phyloP scores from a whole-genome alignment of 2,329 filamentous ascomycete species.

The Dactylonectria macrodidyma region DNA sequence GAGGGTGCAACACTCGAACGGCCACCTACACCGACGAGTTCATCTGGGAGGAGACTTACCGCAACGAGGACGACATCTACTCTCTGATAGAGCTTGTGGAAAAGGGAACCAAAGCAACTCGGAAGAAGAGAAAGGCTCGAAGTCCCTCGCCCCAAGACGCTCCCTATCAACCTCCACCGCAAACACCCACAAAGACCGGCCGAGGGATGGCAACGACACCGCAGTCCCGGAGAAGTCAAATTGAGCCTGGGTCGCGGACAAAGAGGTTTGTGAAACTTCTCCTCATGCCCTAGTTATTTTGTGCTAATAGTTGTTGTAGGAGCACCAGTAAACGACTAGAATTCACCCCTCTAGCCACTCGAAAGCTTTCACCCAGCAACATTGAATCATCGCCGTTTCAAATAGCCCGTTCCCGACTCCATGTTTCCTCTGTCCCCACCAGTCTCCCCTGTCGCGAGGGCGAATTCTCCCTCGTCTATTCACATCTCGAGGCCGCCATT shows the following conservation, averaged over 20 bases:
- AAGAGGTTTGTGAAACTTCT: constrained; percentile 47
- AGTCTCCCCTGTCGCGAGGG: constrained; percentile 92
- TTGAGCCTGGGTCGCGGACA: constrained; percentile 51
- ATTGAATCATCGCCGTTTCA: constrained; percentile 91
- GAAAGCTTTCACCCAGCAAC: constrained; percentile 82
- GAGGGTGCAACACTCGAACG: constrained; percentile 90
- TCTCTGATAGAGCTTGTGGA: constrained; percentile 78
- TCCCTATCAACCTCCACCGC: constrained; percentile 52
- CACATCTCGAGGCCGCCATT: constrained; percentile 94
- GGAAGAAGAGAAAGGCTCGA: constrained; percentile 50
- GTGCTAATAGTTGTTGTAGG: constrained; percentile 61
- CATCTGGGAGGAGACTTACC: constrained; percentile 88
- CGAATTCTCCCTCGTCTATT: constrained; percentile 93
- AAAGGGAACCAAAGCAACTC: constrained; percentile 79
- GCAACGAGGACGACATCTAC: constrained; percentile 74
- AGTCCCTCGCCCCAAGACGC: constrained; percentile 52
- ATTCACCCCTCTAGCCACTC: constrained; percentile 94
- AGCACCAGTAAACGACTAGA: constrained; percentile 80
- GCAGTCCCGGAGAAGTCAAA: constrained; percentile 48
- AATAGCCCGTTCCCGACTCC: constrained; percentile 87
- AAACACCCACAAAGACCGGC: constrained; percentile 56
- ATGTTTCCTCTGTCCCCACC: constrained; percentile 92
- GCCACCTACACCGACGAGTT: constrained; percentile 95
- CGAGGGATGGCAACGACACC: constrained; percentile 50
- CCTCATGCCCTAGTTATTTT: not conserved